Evolutionary conservation across 805 yeast species (phyloP).

Genomic region (Kodamaea neixiangensis): DNA sequence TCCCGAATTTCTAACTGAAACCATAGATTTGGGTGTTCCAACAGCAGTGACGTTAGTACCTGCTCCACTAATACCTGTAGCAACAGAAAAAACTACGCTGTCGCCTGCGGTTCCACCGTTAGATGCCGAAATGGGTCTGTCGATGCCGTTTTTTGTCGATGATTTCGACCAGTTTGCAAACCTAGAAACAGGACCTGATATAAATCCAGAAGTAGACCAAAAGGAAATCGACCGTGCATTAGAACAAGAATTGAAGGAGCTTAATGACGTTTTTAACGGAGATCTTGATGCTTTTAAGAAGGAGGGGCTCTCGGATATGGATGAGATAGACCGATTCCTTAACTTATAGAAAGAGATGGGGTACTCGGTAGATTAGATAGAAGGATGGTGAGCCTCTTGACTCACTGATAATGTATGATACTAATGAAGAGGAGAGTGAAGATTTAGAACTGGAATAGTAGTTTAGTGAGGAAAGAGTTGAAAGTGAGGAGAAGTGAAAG

Average conservation of each 20-base stretch:
- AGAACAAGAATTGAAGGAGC: constrained; percentile 10
- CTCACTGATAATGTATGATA: too few relatives aligned
- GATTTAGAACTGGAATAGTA: too few relatives aligned
- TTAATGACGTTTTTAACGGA: constrained; percentile 12
- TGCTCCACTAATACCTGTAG: not conserved
- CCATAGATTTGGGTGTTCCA: not conserved
- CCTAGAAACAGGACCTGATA: not conserved
- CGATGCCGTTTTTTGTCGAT: constrained; percentile 8
- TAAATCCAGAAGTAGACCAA: constrained; percentile 1
- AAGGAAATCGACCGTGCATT: constrained; percentile 7
- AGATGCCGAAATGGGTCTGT: constrained; percentile 9
- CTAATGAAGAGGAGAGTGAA: too few relatives aligned
- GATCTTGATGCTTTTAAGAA: constrained; percentile 8
- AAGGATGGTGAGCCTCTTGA: too few relatives aligned
- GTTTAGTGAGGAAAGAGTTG: too few relatives aligned
- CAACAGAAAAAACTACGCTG: not conserved
- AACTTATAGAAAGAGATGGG: constrained; percentile 5
- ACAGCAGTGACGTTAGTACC: not conserved
- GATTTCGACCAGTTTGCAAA: constrained; percentile 9
- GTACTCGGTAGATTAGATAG: too few relatives aligned
- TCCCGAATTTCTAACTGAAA: not conserved
- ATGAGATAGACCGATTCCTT: constrained; percentile 9
- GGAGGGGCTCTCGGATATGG: constrained; percentile 5
- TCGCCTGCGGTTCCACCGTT: constrained; percentile 3
- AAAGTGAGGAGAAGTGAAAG: too few relatives aligned